Evolutionary conservation across 495 filamentous ascomycete species (phyloP), one percentile per base, ranked within the genome.

Genomic region (Penicillium desertorum): DNA sequence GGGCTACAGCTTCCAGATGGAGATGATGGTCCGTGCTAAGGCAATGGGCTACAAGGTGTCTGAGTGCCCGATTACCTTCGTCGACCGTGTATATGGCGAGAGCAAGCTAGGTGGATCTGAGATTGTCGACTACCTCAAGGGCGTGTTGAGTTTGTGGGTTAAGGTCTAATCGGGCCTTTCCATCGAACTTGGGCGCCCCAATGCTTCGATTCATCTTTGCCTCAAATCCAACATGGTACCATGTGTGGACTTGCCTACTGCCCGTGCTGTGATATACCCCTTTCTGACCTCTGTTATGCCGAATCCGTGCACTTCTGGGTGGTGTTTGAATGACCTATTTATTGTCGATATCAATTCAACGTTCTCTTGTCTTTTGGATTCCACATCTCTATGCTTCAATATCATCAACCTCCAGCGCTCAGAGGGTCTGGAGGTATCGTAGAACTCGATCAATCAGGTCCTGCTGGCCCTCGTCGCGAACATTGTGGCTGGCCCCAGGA

Each of bases 1-100:
- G 72, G 94, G 94, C 16, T 98, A 96, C 70, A 93, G 90, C 25
- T 98, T 98, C 81, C 94, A 98, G 84, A 98, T 98, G 94, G 94
- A 96, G 80, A 86, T 90, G 85, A 89, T 90, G 86, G 90, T 95
- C 4, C 82, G 93, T 50, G 94, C 94, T 41, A 96, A 95, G 81
- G 89, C 88, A 14, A 90, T 94, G 88, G 91, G 92, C 2, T 94
- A 81, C 73, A 88, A 81, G 51, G 91, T 98, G 29, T 88, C 87
- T 16, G 94, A 98, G 80, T 92, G 94, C 56, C 94, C 93, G 5
- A 98, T 98, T 62, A 87, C 83, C 22, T 98, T 98, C 74, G 94
- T 98, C 42, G 94, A 98, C 71, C 84, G 94, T 41, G 75, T 98
- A 36, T 97, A 95, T 69, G 94, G 94, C 5, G 94, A 98, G 72